Evolutionary conservation across 306 rosid species (phyloP).

Genomic region (Nissolia schottii): DNA sequence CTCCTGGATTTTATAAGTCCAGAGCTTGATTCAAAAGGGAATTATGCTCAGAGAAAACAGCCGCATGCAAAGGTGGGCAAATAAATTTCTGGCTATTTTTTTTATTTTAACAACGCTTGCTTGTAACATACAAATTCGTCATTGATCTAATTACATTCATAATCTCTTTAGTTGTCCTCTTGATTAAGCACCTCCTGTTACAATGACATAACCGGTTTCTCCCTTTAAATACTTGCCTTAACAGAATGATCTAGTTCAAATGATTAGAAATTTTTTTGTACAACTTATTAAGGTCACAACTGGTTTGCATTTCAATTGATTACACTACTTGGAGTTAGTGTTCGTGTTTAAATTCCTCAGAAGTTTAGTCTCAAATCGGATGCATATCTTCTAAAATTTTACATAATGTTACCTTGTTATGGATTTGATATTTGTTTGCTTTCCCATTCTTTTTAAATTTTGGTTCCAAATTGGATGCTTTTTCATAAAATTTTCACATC

Average conservation of each 20-base stretch:
- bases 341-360: neutral
- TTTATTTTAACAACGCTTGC: neutral
- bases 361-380: constrained; percentile 7
- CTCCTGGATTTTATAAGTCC: constrained; percentile 91
- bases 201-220: too few species aligned
- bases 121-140: neutral
- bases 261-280: too few species aligned
- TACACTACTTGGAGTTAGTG: constrained; percentile 24
- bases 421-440: too few species aligned
- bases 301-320: constrained; percentile 26
- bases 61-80: constrained; percentile 71
- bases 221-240: too few species aligned
- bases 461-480: neutral
- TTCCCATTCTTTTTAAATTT: too few species aligned
- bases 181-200: neutral
- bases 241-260: too few species aligned
- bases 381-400: too few species aligned
- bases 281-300: constrained; percentile 3
- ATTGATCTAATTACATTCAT: neutral
- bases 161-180: neutral
- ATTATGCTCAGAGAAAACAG: constrained; percentile 66
- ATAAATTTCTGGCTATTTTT: neutral
- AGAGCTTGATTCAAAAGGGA: constrained; percentile 61
- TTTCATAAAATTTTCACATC: neutral
- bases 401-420: too few species aligned